Base-by-base conservation (phyloP, 2,329 filamentous ascomycete species). In the Monosporascus sp. region DNA sequence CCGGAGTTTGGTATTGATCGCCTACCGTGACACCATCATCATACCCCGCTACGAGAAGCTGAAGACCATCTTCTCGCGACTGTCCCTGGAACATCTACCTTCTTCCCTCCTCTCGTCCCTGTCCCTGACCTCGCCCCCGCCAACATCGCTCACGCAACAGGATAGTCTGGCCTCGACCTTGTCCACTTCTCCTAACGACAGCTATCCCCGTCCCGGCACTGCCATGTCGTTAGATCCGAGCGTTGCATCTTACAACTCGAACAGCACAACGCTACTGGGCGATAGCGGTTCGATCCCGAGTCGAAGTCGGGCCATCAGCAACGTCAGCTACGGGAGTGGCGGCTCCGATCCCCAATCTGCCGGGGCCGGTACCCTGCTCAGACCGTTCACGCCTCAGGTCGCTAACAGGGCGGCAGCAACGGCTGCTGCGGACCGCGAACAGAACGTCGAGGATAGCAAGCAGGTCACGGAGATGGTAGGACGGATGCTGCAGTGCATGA, bases 401-500 rank as follows among this genome's bases (percentile, higher is more conserved):
- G 58, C 69, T 46, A 35, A 35, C 31, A 68, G 38, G 60, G 60
- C 40, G 52, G 55, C 44, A 53, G 59, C 57, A 49, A 58, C 49
- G 54, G 59, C 46, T 44, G 59, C 61, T 51, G 63, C 58, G 54
- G 62, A 11, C 48, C 76, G 78, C 52, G 78, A 85, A 64, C 80
- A 83, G 63, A 84, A 84, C 65, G 74, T 83, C 16, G 82, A 86
- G 67, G 82, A 88, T 64, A 87, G 84, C 48, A 82, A 90, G 67
- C 85, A 94, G 65, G 85, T 97, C 51, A 96, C 94, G 1, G 92
- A 97, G 62, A 96, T 93, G 61, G 92, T 97, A 1, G 94, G 91
- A 0, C 80, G 93, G 49, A 96, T 99, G 90, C 77, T 99, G 58
- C 94, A 99, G 74, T 99, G 94, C 70, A 87, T 97, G 71, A 93